Conservation (phyloP, 768 basidiomycete species). For the Boletus reticulatus region DNA sequence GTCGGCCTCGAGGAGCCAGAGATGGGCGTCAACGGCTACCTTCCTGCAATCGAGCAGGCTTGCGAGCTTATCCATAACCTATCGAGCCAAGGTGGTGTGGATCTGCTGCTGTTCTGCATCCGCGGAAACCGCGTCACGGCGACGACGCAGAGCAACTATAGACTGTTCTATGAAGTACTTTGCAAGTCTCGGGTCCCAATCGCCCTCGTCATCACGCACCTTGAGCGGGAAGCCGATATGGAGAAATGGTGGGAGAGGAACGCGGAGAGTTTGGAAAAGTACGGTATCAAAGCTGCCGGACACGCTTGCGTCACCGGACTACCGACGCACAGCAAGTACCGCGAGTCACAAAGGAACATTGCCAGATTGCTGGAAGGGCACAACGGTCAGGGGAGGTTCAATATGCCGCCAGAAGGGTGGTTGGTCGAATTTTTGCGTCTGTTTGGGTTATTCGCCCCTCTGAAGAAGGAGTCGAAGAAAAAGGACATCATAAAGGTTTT, state of each 20-base stretch:
- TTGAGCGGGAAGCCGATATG: constrained; percentile 36
- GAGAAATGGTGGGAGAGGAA: constrained; percentile 36
- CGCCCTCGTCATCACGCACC: constrained; percentile 37
- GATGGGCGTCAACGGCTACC: constrained; percentile 23
- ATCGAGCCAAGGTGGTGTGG: constrained; percentile 32
- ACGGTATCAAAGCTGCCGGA: constrained; percentile 25
- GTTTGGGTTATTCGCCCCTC: constrained; percentile 22
- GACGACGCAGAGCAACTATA: constrained; percentile 38
- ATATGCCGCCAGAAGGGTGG: constrained; percentile 28
- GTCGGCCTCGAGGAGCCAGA: constrained; percentile 34
- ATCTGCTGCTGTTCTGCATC: constrained; percentile 42
- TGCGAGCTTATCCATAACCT: constrained; percentile 34
- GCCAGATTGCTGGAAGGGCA: constrained; percentile 12
- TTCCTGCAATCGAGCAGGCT: constrained; percentile 31
- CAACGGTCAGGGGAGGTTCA: constrained; percentile 16
- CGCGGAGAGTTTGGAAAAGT: constrained; percentile 16
- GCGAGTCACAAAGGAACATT: constrained; percentile 20
- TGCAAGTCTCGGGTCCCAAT: constrained; percentile 35
- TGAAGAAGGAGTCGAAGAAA: constrained; percentile 21
- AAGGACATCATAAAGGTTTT: constrained; percentile 25
- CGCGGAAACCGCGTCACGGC: constrained; percentile 41
- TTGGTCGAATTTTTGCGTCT: constrained; percentile 22
- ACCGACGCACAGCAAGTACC: constrained; percentile 28
- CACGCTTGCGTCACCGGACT: constrained; percentile 38
- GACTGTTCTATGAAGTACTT: constrained; percentile 41